Evolutionary conservation across 2,329 filamentous ascomycete genomes (phyloP).

Genomic region (Gaeumannomyces sp.): DNA sequence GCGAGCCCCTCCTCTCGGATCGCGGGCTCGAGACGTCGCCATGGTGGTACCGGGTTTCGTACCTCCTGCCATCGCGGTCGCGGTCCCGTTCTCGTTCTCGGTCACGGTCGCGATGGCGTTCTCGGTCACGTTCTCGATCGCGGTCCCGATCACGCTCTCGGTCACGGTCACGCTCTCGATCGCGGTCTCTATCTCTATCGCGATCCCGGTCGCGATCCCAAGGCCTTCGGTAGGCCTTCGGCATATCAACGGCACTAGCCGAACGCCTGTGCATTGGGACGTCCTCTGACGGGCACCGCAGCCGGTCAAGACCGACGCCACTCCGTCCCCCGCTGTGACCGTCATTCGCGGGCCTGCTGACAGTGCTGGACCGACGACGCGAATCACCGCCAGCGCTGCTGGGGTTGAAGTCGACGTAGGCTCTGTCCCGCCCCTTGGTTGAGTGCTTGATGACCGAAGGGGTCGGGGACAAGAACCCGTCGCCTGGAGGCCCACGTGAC

Average conservation of each 20-base stretch:
- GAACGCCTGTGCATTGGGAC: conserved; percentile 26
- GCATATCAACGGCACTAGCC: conserved; percentile 20
- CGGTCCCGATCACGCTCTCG: conserved; percentile 2
- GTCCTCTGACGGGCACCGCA: not conserved
- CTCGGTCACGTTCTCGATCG: not conserved
- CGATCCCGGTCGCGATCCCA: conserved; percentile 7
- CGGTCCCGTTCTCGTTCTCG: conserved; percentile 1
- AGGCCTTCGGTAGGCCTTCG: conserved; percentile 12
- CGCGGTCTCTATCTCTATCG: conserved; percentile 2
- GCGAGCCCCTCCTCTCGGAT: conserved; percentile 23
- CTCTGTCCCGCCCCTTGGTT: conserved; percentile 35
- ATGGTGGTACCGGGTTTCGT: conserved; percentile 3
- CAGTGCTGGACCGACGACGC: conserved; percentile 10
- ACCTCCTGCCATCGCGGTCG: conserved; percentile 4
- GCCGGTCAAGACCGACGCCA: not conserved
- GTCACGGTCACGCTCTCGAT: not conserved
- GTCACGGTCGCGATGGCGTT: not conserved
- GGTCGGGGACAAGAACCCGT: conserved; percentile 28
- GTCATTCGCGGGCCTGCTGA: conserved; percentile 14
- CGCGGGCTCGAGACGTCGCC: conserved; percentile 15
- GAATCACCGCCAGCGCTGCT: not conserved
- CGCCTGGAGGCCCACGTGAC: conserved; percentile 22
- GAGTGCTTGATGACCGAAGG: conserved; percentile 37
- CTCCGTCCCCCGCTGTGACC: conserved; percentile 6
- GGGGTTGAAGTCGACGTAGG: conserved; percentile 29